phyloP scores from a whole-genome alignment of 495 filamentous ascomycete species.

The Daldinia vernicosa region DNA sequence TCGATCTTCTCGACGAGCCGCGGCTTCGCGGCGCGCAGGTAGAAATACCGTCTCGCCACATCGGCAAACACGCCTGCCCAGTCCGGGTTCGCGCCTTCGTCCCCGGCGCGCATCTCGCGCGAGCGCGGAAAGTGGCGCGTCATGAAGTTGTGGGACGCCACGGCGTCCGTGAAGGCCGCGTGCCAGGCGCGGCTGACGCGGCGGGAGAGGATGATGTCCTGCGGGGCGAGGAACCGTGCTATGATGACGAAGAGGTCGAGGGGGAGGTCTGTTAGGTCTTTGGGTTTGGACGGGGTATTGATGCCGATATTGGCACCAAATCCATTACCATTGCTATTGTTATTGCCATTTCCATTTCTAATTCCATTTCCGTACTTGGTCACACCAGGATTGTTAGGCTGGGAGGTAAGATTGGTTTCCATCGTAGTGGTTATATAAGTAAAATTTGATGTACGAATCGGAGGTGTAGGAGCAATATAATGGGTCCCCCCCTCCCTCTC shows the following conservation, averaged over 20 bases:
- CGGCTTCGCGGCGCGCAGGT: constrained; percentile 61
- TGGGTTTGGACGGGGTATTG: constrained; percentile 3
- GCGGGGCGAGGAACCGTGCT: constrained; percentile 59
- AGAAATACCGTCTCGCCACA: constrained; percentile 65
- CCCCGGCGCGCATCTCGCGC: constrained; percentile 56
- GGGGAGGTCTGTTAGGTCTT: constrained; percentile 60
- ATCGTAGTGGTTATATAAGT: neutral
- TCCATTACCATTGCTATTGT: constrained; percentile 8
- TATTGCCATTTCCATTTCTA: neutral
- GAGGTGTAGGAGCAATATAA: neutral
- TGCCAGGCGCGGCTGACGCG: constrained; percentile 65
- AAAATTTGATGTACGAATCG: neutral
- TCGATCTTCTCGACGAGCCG: constrained; percentile 58
- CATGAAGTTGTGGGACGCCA: constrained; percentile 57
- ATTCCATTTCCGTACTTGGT: neutral
- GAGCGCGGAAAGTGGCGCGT: constrained; percentile 63
- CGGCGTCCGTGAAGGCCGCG: constrained; percentile 61
- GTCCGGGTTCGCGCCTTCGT: neutral
- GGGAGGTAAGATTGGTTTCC: neutral
- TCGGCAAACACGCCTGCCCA: constrained; percentile 61
- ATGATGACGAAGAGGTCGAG: constrained; percentile 64
- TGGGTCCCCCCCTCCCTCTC: neutral
- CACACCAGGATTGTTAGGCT: neutral
- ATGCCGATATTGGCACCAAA: neutral
- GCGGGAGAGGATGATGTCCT: constrained; percentile 63